Conservation (phyloP, 148 eudicot genomes). For the Cornus controversa region DNA sequence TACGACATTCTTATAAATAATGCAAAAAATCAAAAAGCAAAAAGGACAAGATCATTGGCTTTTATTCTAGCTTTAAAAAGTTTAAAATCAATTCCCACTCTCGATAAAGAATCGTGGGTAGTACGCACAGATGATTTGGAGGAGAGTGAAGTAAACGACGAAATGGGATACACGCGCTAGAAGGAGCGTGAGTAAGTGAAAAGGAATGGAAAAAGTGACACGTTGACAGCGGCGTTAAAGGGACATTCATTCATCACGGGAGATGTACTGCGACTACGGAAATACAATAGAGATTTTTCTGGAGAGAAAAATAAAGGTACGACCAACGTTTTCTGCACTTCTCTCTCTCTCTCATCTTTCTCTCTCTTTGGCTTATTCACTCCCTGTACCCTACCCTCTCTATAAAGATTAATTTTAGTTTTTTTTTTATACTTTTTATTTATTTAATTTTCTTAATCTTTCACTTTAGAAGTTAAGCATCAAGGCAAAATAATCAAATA, state of each 20-base stretch:
- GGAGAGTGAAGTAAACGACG: too few relatives aligned
- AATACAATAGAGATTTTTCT: not conserved
- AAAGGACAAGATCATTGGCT: not conserved
- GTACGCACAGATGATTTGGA: too few relatives aligned
- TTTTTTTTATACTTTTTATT: too few relatives aligned
- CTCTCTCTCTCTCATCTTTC: not conserved
- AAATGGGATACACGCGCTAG: not conserved
- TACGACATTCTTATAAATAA: too few relatives aligned
- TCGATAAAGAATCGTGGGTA: not conserved
- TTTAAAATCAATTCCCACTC: not conserved
- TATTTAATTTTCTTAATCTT: too few relatives aligned
- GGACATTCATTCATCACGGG: not conserved
- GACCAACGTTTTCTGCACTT: not conserved
- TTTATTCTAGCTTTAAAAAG: not conserved
- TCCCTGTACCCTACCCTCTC: too few relatives aligned
- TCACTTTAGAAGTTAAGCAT: too few relatives aligned
- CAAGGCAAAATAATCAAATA: too few relatives aligned
- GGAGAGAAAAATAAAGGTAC: not conserved
- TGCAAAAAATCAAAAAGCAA: not conserved
- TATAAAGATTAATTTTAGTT: too few relatives aligned
- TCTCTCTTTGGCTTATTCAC: too few relatives aligned
- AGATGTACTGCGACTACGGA: constrained; percentile 8
- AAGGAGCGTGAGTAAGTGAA: not conserved
- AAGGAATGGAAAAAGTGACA: not conserved
- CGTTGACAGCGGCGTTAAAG: not conserved